Evolutionary conservation across 2,329 filamentous ascomycete species (phyloP).

Genomic region (Claviceps pazoutovae): DNA sequence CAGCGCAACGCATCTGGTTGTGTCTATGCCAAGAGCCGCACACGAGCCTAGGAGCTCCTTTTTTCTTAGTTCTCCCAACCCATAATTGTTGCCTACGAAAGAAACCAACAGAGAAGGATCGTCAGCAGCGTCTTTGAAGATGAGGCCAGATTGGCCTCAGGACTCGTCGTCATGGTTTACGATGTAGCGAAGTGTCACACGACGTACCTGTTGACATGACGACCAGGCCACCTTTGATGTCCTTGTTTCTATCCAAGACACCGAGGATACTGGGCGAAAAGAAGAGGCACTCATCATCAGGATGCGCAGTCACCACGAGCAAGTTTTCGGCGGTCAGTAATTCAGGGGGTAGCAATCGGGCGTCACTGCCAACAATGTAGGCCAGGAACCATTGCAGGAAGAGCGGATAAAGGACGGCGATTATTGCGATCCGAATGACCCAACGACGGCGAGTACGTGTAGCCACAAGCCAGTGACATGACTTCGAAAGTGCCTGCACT

Average conservation of each 20-base stretch:
- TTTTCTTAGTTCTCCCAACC: conserved; percentile 15
- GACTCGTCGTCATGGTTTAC: no score
- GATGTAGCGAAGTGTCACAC: no score
- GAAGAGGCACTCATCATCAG: conserved; percentile 26
- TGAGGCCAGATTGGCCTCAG: not conserved
- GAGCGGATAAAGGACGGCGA: conserved; percentile 13
- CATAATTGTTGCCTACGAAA: conserved; percentile 17
- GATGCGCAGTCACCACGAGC: conserved; percentile 24
- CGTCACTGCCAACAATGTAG: conserved; percentile 21
- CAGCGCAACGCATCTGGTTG: conserved; percentile 16
- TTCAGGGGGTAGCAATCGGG: conserved; percentile 20
- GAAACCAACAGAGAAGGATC: not conserved
- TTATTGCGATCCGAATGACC: conserved; percentile 7
- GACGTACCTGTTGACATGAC: conserved; percentile 19
- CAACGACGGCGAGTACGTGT: conserved; percentile 10
- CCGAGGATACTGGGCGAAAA: conserved; percentile 19
- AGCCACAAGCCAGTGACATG: conserved; percentile 9
- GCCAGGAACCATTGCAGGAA: conserved; percentile 22
- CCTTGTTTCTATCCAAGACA: conserved; percentile 15
- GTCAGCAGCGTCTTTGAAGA: not conserved
- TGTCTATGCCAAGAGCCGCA: conserved; percentile 15
- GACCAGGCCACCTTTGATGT: conserved; percentile 13
- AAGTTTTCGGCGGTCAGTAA: conserved; percentile 21
- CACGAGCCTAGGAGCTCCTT: conserved; percentile 18
- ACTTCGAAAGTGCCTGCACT: conserved; percentile 4